These are phyloP conservation scores for Liquidambar formosana DNA, from an alignment of 164 flowering plant species.

Conservation along the genomic window DNA sequence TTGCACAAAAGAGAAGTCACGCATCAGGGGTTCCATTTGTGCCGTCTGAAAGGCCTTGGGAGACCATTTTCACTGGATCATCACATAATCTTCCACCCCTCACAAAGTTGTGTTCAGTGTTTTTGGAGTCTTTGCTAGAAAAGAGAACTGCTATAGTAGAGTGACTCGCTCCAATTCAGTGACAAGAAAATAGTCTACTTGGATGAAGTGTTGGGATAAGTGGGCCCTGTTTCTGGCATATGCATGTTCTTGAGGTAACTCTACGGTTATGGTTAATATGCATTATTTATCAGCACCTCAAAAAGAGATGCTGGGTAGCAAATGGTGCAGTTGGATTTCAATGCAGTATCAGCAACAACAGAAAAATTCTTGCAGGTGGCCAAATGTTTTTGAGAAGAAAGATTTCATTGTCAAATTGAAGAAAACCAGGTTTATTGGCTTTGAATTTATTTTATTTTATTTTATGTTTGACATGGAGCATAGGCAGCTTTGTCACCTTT, in stretches of 20 bases:
- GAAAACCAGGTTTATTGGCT: background rate
- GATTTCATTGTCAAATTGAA: background rate
- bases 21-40: conserved; percentile 24
- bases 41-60: conserved; percentile 76
- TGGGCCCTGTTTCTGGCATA: background rate
- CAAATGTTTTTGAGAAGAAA: background rate
- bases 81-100: conserved; percentile 87
- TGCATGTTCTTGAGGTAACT: background rate
- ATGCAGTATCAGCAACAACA: background rate
- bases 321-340: background rate
- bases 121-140: conserved; percentile 75
- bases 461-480: too few species aligned
- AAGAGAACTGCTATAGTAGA: conserved; percentile 35
- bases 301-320: too few species aligned
- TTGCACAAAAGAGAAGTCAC: conserved; percentile 27
- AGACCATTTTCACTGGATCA: conserved; percentile 77
- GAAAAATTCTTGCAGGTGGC: background rate
- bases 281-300: too few species aligned
- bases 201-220: background rate
- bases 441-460: background rate
- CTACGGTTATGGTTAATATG: background rate
- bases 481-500: background rate
- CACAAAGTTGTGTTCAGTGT: conserved; percentile 64
- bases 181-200: background rate
- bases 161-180: background rate